Evolutionary conservation across 1,284 basidiomycete genomes (phyloP), one percentile per base, ranked within the genome.

Genomic region (Papiliotrema flavescens): DNA sequence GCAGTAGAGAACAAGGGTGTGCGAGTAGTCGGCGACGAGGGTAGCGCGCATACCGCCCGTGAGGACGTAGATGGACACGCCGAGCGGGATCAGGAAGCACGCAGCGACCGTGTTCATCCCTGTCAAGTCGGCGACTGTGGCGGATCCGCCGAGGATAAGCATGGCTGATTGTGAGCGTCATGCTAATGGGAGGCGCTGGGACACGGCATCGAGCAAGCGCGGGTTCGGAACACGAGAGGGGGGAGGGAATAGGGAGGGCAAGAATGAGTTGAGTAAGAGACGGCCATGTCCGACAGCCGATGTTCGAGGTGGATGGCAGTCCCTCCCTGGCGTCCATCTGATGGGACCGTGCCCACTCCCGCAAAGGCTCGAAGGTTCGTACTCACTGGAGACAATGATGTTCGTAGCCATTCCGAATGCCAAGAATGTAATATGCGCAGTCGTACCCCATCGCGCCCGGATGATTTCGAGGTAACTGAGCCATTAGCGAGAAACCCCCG

Each of bases 61-160:
- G 8, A 84, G 78, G 52, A 84, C 83, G 70, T 78, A 79, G 46
- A 74, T 57, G 19, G 69, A 66, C 15, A 79, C 78, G 13, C 70
- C 70, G 45, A 76, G 37, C 2, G 77, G 76, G 51, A 78, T 75
- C 23, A 91, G 79, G 79, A 90, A 90, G 68, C 85, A 87, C 1
- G 87, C 86, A 2, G 88, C 89, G 54, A 87, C 80, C n/a, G 85
- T 87, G 67, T 80, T 83, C 85, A 90, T 89, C 0, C 88, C 88
- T 0, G 90, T 92, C 43, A 95, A 76, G 50, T 83, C 83, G 7
- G 83, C 85, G 20, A 91, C 87, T 0, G 88, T 89, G 0, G 88
- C 88, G 0, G 84, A 84, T 0, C 88, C 89, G 17, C 89, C 89
- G 50, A 86, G 79, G 36, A 81, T 79, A 17, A 83, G 72, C 61